Evolutionary conservation across 306 rosid species (phyloP), one percentile per base, ranked within the genome.

Genomic region (Acacia confusa): DNA sequence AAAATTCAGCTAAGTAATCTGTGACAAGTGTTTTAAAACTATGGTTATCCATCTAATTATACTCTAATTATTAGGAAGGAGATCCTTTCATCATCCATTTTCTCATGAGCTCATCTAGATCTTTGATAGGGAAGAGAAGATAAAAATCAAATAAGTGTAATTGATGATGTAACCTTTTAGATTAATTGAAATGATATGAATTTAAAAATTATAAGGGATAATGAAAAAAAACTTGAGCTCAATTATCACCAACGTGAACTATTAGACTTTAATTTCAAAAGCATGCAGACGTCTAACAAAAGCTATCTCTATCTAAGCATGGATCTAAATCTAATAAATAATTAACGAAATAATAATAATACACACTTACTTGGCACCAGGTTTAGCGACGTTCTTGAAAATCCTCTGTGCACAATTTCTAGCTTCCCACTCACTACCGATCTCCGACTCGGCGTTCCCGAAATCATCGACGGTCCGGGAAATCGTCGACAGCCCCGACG

Each of bases 381-480:
- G 88, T 81, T 88, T 88, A 27, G 91, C 89, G 53, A 88, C 91
- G 47, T 88, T 88, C 72, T 86, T 88, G 83, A 88, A 88, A 2
- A 88, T 86, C 85, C 55, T 84, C 16, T 83, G 86, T 0, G 91
- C 89, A 68, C 85, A 86, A 65, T 67, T 86, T 34, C 89, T 76
- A 34, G 91, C 91, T n/a, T 88, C 86, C 91, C 86, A 86, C 78
- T 88, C 91, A 40, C 91, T 88, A 12, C 25, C 63, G 3, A 88
- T 88, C 86, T 88, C 91, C 13, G 85, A 79, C 72, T 86, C 86
- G 0, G 85, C 76, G 16, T 67, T 81, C 2, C 86, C 81, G 71
- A 88, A 88, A 30, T 79, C 84, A 70, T 85, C 89, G 4, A 86
- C 79, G 6, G 89, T 79, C 50, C 67, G 79, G 0, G 91, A 83